Evolutionary conservation across 2,329 filamentous ascomycete species (phyloP), one percentile per base, ranked within the genome.

Genomic region (Sodiomyces alkalinus): DNA sequence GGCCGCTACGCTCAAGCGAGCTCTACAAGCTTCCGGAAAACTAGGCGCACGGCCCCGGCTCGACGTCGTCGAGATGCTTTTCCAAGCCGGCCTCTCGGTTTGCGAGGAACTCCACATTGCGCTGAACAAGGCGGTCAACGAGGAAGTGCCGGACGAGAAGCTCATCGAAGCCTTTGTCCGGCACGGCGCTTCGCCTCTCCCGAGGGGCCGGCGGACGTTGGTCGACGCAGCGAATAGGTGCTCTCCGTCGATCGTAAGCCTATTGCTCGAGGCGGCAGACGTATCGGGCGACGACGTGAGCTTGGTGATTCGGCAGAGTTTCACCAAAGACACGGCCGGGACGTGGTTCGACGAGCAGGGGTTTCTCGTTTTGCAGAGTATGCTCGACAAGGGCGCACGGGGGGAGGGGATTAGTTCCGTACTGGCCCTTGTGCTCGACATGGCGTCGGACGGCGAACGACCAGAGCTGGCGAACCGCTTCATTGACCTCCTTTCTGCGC

Each of bases 11-110:
- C 44, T 72, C 27, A 50, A 57, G 3, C 51, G 57, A 7, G 59
- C 64, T 0, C 48, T 73, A n/a, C 62, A 68, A 37, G 60, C 64
- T 1, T 62, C 56, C 33, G 67, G 64, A 60, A 59, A 56, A 22
- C 46, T 72, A 8, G 57, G 52, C 25, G 52, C 52, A 14, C 62
- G 63, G 12, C 58, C 51, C 6, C 53, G 68, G 14, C 59, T 60
- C 32, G 52, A 53, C 6, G 50, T 70, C 10, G 48, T 67, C 17
- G 43, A 52, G 10, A 61, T 62, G 51, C 48, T 73, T 4, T 60
- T 72, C 32, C 52, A 56, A 14, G 66, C 64, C 2, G 65, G 64
- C 0, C 48, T 69, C 27, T 46, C 54, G 1, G 49, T 53, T 1
- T 55, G 53, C 0, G 60, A 62, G n/a, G 59, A 67, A 11, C 43